Percentiles rank a stretch among this genome's conserved stretches.
These are phyloP conservation scores for Rubroboletus satanas DNA, from an alignment of 768 basidiomycete species.

Conservation along the genomic window DNA sequence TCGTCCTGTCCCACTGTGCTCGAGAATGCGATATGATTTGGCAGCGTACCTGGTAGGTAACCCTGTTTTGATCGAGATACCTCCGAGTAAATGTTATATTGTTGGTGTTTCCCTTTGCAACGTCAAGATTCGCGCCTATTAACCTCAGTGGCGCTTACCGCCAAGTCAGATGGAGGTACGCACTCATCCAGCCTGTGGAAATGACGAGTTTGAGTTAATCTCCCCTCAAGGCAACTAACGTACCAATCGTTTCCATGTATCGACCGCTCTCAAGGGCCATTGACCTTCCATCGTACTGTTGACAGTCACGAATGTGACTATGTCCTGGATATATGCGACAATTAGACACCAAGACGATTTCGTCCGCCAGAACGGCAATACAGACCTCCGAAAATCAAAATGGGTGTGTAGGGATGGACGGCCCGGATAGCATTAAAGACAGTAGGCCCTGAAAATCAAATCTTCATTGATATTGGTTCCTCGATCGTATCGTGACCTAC, in stretches of 20 bases:
- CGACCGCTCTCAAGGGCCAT: constrained; percentile 71
- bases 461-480: background rate
- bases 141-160: background rate
- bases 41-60: constrained; percentile 62
- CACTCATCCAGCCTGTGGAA: constrained; percentile 58
- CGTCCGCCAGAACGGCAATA: background rate
- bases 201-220: background rate
- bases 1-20: background rate
- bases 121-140: constrained; percentile 47
- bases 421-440: constrained; percentile 72
- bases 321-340: constrained; percentile 44
- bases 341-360: background rate
- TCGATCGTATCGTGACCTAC: constrained; percentile 32
- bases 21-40: background rate
- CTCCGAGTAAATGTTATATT: constrained; percentile 64
- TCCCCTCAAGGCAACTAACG: constrained; percentile 6
- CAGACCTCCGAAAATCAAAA: constrained; percentile 75
- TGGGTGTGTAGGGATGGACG: constrained; percentile 70
- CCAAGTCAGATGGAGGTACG: constrained; percentile 10
- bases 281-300: constrained; percentile 21
- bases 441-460: constrained; percentile 50
- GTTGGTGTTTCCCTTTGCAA: constrained; percentile 34
- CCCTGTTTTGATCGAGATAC: constrained; percentile 77
- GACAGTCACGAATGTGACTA: constrained; percentile 29
- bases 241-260: constrained; percentile 91